Percentiles rank a stretch among this genome's conserved stretches.
Evolutionary conservation across 192 early-diverging fungal species (phyloP).

Genomic region (Coemansia sp.): DNA sequence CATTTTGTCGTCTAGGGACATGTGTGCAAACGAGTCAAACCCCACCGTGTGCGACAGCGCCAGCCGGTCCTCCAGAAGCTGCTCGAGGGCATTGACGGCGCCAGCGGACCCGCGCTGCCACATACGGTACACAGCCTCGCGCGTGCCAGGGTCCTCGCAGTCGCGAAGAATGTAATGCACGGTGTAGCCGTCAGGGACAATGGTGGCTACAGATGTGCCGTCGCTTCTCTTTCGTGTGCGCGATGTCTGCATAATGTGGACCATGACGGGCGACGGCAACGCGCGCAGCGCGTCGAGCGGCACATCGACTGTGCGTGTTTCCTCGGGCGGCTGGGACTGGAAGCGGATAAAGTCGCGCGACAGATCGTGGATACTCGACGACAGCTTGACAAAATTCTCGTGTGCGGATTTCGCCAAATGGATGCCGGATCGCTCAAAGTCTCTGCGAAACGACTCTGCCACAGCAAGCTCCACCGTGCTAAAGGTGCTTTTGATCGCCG

Average conservation of each 20-base stretch:
- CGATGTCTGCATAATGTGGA: conserved; percentile 49
- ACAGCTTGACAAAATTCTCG: conserved; percentile 75
- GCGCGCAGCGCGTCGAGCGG: conserved; percentile 62
- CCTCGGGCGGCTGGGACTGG: conserved; percentile 20
- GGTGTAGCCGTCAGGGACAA: conserved; percentile 33
- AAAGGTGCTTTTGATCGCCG: conserved; percentile 58
- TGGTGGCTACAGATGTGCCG: conserved; percentile 27
- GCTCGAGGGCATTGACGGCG: conserved; percentile 73
- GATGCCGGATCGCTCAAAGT: conserved; percentile 96
- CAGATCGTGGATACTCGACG: conserved; percentile 77
- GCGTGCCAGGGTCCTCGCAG: conserved; percentile 64
- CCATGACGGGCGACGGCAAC: conserved; percentile 60
- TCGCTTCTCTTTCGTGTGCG: conserved; percentile 28
- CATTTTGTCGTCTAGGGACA: conserved; percentile 93
- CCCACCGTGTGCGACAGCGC: conserved; percentile 78
- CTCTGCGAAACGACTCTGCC: conserved; percentile 78
- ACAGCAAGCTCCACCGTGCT: conserved; percentile 73
- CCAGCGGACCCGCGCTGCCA: conserved; percentile 70
- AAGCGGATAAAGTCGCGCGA: conserved; percentile 73
- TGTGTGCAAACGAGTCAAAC: conserved; percentile 78
- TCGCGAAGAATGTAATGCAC: conserved; percentile 53
- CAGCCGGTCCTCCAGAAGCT: conserved; percentile 71
- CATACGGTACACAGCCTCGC: conserved; percentile 73
- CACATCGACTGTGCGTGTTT: conserved; percentile 9
- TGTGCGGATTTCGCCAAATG: conserved; percentile 73